Evolutionary conservation across 2,329 filamentous ascomycete species (phyloP), one percentile per base, ranked within the genome.

Genomic region (Penicillium fuscoglaucum): DNA sequence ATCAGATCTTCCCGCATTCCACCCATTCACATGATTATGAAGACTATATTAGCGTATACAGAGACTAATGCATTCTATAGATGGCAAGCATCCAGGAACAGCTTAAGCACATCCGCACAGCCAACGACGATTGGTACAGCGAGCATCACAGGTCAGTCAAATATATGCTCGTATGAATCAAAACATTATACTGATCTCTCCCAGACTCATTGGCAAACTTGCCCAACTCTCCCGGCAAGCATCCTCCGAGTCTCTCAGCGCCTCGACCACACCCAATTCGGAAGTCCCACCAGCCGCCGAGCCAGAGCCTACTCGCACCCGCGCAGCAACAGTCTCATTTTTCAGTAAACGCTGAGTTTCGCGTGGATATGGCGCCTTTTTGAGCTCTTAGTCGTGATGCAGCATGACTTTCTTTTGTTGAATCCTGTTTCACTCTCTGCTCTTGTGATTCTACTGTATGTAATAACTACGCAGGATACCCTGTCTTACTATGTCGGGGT

Each of bases 31-130:
- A 60, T 70, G 66, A 73, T 45, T 62, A 59, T 58, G 63, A 60
- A 63, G 57, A 67, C 67, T 64, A 63, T 49, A 60, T 60, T 57
- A 59, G 49, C 49, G 52, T 50, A 53, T 56, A 59, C 55, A 55
- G 56, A 53, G 19, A 62, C 64, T 70, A 64, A 69, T 64, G 63
- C 40, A 64, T 56, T 61, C 53, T 64, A 60, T 70, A 80, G 74
- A 76, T 80, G 74, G 78, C 78, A 57, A 79, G 78, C 71, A 79
- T 78, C 61, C 70, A 75, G 74, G 71, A 80, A 66, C 72, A 80
- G 71, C 71, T 79, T 75, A 75, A 76, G 59, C 73, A 79, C 65
- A 74, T 80, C 67, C 71, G 78, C 63, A 72, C 72, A 45, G 68
- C 78, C 46, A 79, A 74, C 63, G 77, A 78, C 57, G 77, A 76